Base-by-base conservation (phyloP, 1,284 basidiomycete species). In the Dichomitus squalens region DNA sequence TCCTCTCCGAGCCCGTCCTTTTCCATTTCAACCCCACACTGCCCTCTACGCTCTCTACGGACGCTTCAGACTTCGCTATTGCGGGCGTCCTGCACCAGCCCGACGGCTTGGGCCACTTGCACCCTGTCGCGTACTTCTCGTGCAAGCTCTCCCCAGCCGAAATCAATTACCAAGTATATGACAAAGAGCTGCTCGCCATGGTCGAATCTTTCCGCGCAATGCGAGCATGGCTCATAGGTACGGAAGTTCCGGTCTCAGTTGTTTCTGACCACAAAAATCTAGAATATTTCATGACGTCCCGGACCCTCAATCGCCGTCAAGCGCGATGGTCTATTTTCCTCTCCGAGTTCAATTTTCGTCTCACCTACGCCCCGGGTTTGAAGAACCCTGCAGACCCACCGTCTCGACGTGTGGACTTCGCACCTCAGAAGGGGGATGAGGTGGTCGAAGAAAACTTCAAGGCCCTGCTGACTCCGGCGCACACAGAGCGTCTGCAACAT, bases 171-270 rank as follows among this genome's bases (percentile, higher is more conserved):
- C 34, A 59, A 20, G 23, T 55, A 0, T 53, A 71, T 36, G 66
- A 77, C 47, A 76, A 76, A 47, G 73, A 77, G 60, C 66, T 77
- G 0, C 69, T 77, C 5, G 70, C 69, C 0, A 67, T 77, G 34
- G 52, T 78, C 2, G 67, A 73, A 1, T 61, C 69, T 0, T 75
- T 78, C 25, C 52, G 57, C 5, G 68, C 72, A 31, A 68, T 68
- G 70, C 63, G 68, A 0, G 44, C 68, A 14, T 75, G 69, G 68
- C 62, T 76, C 4, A 62, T 72, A 4, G 68, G 71, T 25, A 64
- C 66, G 7, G 49, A 57, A 4, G n/a, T 39, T 3, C 65, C 66
- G 1, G 62, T 75, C 38, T 59, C 63, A 2, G 65, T 73, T 23
- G 58, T 70, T 14, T 64, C 64, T 23, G 70, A 76, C 52, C 73